Evolutionary conservation across 192 early-diverging fungal genomes (phyloP).

Genomic region (Linnemannia exigua): DNA sequence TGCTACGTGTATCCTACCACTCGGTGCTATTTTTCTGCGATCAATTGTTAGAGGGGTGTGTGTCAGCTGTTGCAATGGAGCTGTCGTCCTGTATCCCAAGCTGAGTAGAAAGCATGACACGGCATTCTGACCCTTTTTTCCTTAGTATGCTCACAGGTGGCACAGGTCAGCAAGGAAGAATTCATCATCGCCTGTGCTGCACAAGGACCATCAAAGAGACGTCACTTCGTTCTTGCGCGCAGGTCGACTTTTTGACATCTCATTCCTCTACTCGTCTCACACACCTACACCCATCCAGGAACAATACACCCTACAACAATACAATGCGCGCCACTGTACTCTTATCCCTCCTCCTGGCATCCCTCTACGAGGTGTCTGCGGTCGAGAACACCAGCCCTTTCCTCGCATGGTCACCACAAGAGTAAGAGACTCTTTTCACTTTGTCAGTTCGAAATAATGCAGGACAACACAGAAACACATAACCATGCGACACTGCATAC

Average conservation of each 20-base stretch:
- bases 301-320: background rate
- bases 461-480: background rate
- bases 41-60: background rate
- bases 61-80: background rate
- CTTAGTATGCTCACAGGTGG: background rate
- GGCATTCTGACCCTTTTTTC: background rate
- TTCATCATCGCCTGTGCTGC: background rate
- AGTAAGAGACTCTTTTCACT: slow-evolving; percentile 14
- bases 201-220: background rate
- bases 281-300: background rate
- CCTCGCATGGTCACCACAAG: slow-evolving; percentile 49
- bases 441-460: background rate
- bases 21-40: background rate
- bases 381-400: slow-evolving; percentile 48
- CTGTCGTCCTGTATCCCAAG: background rate
- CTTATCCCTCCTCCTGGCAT: slow-evolving; percentile 33
- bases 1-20: background rate
- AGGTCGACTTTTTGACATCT: slow-evolving; percentile 5
- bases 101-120: background rate
- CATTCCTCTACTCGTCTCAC: background rate
- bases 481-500: background rate
- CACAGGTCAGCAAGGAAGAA: background rate
- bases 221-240: background rate
- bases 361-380: slow-evolving; percentile 48
- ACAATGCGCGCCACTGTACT: slow-evolving; percentile 42